These are phyloP conservation scores for Cairneyella variabilis DNA, from an alignment of 495 filamentous ascomycete species.

Conservation along the genomic window DNA sequence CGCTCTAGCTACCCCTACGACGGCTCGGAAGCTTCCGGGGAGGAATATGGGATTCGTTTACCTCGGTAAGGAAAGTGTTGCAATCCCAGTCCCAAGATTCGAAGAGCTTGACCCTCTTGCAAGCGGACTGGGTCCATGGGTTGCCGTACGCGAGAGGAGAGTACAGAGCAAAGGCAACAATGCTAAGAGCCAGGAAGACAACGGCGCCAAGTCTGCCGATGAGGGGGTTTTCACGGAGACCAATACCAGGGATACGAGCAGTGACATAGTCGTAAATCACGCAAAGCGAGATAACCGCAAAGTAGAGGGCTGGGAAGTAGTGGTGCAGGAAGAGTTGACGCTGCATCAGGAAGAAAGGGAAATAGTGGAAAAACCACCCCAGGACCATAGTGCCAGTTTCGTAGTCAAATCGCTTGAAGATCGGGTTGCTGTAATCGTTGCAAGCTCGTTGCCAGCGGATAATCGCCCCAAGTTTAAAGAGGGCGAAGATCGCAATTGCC, in stretches of 20 bases:
- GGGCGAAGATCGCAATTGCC: slow-evolving; percentile 71
- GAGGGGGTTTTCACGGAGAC: slow-evolving; percentile 64
- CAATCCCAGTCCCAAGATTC: slow-evolving; percentile 95
- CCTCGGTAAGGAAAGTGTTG: slow-evolving; percentile 81
- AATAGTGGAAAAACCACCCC: slow-evolving; percentile 93
- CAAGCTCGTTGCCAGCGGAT: slow-evolving; percentile 92
- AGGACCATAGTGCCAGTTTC: slow-evolving; percentile 88
- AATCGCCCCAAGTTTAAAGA: slow-evolving; percentile 83
- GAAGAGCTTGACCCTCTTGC: slow-evolving; percentile 82
- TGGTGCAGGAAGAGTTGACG: slow-evolving; percentile 94
- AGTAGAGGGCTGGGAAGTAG: slow-evolving; percentile 94
- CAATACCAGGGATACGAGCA: slow-evolving; percentile 61
- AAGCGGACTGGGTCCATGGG: slow-evolving; percentile 83
- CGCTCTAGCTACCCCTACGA: neutral
- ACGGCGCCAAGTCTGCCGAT: slow-evolving; percentile 69
- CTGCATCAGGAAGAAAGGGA: slow-evolving; percentile 95
- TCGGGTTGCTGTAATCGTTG: slow-evolving; percentile 73
- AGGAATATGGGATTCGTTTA: slow-evolving; percentile 49
- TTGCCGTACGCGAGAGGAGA: slow-evolving; percentile 91
- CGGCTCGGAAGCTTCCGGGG: slow-evolving; percentile 8
- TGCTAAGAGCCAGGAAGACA: slow-evolving; percentile 64
- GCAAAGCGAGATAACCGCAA: slow-evolving; percentile 82
- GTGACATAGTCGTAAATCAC: slow-evolving; percentile 84
- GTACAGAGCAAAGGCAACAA: slow-evolving; percentile 77
- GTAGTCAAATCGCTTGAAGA: slow-evolving; percentile 95